Percentiles rank a stretch among this genome's conserved stretches.
phyloP scores from a whole-genome alignment of 495 filamentous ascomycete genomes.

The Cudoniella acicularis region DNA sequence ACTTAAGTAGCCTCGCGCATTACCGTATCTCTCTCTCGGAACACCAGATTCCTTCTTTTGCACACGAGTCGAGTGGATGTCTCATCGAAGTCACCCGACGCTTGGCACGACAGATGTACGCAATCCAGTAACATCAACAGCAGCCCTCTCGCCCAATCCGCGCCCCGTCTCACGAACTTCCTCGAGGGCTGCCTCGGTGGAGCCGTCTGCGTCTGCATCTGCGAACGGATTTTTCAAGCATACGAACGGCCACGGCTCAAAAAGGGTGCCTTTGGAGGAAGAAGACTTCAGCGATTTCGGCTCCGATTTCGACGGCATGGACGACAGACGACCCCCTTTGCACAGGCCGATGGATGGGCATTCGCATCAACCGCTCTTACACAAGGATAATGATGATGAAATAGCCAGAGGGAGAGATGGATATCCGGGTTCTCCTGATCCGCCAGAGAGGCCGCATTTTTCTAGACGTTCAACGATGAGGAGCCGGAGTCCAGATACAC shows the following conservation, averaged over 20 bases:
- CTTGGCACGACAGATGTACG: not conserved
- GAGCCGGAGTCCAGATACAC: constrained; percentile 33
- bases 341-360: constrained; percentile 50
- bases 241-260: constrained; percentile 1
- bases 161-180: constrained; percentile 19
- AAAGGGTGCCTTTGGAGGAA: constrained; percentile 3
- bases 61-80: constrained; percentile 18
- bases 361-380: constrained; percentile 50
- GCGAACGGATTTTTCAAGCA: constrained; percentile 16
- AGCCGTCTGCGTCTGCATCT: constrained; percentile 9
- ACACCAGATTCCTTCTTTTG: not conserved
- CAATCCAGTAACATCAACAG: not conserved
- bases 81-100: constrained; percentile 21
- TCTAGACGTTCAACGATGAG: constrained; percentile 27
- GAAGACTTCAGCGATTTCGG: constrained; percentile 27
- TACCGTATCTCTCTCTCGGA: not conserved
- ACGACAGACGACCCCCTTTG: constrained; percentile 40
- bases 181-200: constrained; percentile 10
- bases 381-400: constrained; percentile 34
- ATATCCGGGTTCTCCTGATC: constrained; percentile 18
- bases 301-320: constrained; percentile 35
- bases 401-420: constrained; percentile 39
- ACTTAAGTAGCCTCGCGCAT: constrained; percentile 8
- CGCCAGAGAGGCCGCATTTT: constrained; percentile 12
- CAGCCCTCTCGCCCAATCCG: constrained; percentile 4